phyloP scores from a whole-genome alignment of 2,329 filamentous ascomycete species.

The Phaeosphaeriaceae sp. region DNA sequence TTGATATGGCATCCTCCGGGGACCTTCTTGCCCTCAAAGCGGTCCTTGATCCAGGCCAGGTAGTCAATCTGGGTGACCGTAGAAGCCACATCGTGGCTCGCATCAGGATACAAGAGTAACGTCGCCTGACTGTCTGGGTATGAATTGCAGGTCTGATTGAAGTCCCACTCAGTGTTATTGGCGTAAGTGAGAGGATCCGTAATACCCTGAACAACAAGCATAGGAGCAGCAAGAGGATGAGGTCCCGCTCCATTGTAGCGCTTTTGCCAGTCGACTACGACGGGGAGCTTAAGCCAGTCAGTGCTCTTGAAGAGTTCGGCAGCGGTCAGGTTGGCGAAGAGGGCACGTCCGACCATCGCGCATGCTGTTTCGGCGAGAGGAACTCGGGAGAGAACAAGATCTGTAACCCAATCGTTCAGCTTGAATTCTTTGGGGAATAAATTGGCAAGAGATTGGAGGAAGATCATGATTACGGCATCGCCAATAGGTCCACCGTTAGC shows the following conservation, averaged over 20 bases:
- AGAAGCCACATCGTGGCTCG: too few relatives aligned
- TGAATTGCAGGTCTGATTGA: too few relatives aligned
- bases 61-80: too few relatives aligned
- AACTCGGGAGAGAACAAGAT: slow-evolving; percentile 19
- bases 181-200: too few relatives aligned
- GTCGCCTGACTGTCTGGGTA: too few relatives aligned
- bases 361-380: slow-evolving; percentile 24
- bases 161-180: too few relatives aligned
- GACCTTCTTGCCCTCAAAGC: too few relatives aligned
- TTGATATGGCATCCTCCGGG: too few relatives aligned
- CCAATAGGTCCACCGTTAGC: slow-evolving; percentile 26
- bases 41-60: too few relatives aligned
- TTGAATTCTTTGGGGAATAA: slow-evolving; percentile 19
- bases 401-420: slow-evolving; percentile 24
- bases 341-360: slow-evolving; percentile 13
- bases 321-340: slow-evolving; percentile 22
- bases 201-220: slow-evolving; percentile 15
- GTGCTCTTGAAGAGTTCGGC: slow-evolving; percentile 21
- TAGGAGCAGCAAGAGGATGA: slow-evolving; percentile 26
- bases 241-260: slow-evolving; percentile 28
- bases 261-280: slow-evolving; percentile 27
- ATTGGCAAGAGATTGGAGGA: slow-evolving; percentile 23
- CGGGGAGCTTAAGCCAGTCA: slow-evolving; percentile 22
- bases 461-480: slow-evolving; percentile 27
- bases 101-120: too few relatives aligned